Percentiles rank a stretch among this genome's conserved stretches.
These are phyloP conservation scores for Hyphodiscus hymeniophilus DNA, from an alignment of 495 filamentous ascomycete genomes.

Conservation along the genomic window DNA sequence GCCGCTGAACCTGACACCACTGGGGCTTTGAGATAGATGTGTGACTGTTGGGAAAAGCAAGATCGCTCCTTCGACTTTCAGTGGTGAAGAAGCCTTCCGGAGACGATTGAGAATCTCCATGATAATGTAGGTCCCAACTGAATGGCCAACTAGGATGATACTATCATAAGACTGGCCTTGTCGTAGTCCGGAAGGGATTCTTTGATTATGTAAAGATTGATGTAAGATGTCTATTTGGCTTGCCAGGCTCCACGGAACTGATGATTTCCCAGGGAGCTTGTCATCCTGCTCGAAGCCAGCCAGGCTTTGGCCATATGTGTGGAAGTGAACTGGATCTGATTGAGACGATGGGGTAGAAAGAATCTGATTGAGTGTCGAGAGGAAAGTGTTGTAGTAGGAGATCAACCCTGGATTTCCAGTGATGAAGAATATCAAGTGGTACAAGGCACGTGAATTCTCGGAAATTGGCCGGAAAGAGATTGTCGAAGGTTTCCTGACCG, in stretches of 20 bases:
- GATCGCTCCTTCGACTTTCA: conserved; percentile 45
- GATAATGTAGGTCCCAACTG: conserved; percentile 71
- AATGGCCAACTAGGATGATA: conserved; percentile 76
- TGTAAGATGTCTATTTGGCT: conserved; percentile 41
- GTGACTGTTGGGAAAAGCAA: conserved; percentile 73
- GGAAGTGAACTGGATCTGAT: conserved; percentile 31
- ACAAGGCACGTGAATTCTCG: conserved; percentile 1
- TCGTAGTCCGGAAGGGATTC: conserved; percentile 3
- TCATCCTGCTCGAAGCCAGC: conserved; percentile 56
- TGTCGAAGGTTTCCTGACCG: neutral
- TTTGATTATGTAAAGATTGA: conserved; percentile 8
- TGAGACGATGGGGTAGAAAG: conserved; percentile 18
- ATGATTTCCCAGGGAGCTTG: neutral
- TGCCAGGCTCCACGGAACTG: conserved; percentile 43
- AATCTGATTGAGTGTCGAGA: conserved; percentile 33
- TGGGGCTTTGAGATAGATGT: conserved; percentile 59
- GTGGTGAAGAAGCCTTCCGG: conserved; percentile 17
- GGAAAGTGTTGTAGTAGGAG: conserved; percentile 69
- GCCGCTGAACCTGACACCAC: conserved; percentile 47
- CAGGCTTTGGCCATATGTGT: conserved; percentile 64
- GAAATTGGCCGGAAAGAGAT: conserved; percentile 10
- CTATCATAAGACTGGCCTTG: conserved; percentile 30
- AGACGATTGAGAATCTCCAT: conserved; percentile 60
- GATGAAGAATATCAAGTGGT: conserved; percentile 52
- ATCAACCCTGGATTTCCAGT: conserved; percentile 74